Evolutionary conservation across 768 basidiomycete species (phyloP), one percentile per base, ranked within the genome.

Genomic region (Rhizopogon roseolus): DNA sequence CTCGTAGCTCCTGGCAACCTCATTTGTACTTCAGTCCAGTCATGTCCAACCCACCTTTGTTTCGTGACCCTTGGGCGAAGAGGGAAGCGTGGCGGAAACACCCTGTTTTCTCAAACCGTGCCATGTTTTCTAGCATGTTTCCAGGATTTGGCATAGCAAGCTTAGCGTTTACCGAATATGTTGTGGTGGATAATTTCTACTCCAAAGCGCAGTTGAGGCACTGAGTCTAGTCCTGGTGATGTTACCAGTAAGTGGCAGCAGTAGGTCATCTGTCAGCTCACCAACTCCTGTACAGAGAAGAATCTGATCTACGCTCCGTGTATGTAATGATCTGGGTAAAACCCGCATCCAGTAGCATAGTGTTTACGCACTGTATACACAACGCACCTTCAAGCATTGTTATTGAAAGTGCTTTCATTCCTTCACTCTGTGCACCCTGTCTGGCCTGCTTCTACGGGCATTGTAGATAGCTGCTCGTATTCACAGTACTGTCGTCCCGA

Each of bases 91-190:
- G 93, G 93, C 81, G 94, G 63, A 93, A 86, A 68, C 85, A 83
- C 63, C 85, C 89, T n/a, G 82, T 95, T 52, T 97, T 97, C 76
- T 80, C 84, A 56, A 88, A 86, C 60, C 83, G 86, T 40, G 80
- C 81, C 61, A 94, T 94, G 90, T 86, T 98, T 75, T 76, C 86
- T 62, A 93, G 82, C 75, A 68, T 96, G 59, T 94, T 98, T 71
- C 96, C 96, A 34, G 96, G 96, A 38, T 90, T 98, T 64, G 95
- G 94, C 44, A 92, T 93, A 53, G 96, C 91, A 36, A 79, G 93
- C 46, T 91, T 87, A 50, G 90, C 93, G 1, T 98, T 98, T 76
- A 86, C 91, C 29, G 86, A 81, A 54, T 98, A 98, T 63, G 93
- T 98, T 32, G 70, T 90, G 34, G 88, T 77, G 28, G 95, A 97